These are phyloP conservation scores for Candida germanica DNA, from an alignment of 805 yeast genomes.

Conservation along the genomic window DNA sequence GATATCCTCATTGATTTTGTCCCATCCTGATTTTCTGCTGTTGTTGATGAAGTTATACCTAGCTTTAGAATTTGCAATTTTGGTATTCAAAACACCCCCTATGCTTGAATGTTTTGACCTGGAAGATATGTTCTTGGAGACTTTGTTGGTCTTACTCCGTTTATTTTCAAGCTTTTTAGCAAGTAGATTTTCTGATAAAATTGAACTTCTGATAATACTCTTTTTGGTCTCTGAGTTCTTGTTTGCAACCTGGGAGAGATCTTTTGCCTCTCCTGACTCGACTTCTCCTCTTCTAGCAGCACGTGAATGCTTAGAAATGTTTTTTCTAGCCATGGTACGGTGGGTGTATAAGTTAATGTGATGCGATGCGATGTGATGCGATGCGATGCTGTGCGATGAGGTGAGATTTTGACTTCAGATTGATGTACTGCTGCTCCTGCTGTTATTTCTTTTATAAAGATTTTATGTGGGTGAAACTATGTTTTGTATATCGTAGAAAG, in stretches of 20 bases:
- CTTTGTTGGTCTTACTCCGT: constrained; percentile 32
- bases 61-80: constrained; percentile 61
- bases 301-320: constrained; percentile 67
- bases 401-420: too few species aligned
- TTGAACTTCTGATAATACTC: constrained; percentile 63
- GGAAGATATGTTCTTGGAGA: constrained; percentile 12
- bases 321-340: constrained; percentile 40
- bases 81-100: constrained; percentile 55
- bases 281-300: constrained; percentile 71
- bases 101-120: constrained; percentile 47
- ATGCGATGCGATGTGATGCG: constrained; percentile 9
- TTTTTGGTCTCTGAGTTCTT: constrained; percentile 54
- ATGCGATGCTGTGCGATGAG: background rate
- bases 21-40: constrained; percentile 73
- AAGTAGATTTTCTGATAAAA: constrained; percentile 62
- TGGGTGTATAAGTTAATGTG: background rate
- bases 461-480: too few species aligned
- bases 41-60: constrained; percentile 61
- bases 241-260: constrained; percentile 53
- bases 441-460: too few species aligned
- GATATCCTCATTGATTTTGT: constrained; percentile 42
- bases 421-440: too few species aligned
- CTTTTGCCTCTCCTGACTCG: constrained; percentile 42
- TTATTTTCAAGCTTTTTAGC: constrained; percentile 51
- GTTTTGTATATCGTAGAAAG: too few species aligned